phyloP scores from a whole-genome alignment of 768 basidiomycete species.

The Termitomyces sp. region DNA sequence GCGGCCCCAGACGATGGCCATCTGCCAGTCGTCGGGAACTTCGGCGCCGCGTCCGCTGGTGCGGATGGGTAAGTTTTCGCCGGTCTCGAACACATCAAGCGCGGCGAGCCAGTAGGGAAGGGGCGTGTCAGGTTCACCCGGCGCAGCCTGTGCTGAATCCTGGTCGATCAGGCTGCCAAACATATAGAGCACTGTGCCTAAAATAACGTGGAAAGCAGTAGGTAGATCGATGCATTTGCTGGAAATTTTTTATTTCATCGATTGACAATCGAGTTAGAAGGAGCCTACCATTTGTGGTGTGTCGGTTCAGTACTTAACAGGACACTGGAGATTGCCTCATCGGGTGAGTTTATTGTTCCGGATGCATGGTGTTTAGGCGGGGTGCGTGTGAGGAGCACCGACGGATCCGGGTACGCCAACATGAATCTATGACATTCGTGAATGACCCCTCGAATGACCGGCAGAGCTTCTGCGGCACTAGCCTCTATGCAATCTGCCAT shows the following conservation, averaged over 20 bases:
- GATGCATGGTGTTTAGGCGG: slow-evolving; percentile 12
- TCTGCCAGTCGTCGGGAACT: slow-evolving; percentile 58
- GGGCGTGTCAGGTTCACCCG: slow-evolving; percentile 51
- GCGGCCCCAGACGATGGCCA: slow-evolving; percentile 67
- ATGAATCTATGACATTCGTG: slow-evolving; percentile 70
- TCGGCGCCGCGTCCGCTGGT: slow-evolving; percentile 28
- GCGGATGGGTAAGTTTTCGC: slow-evolving; percentile 55
- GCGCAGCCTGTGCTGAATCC: slow-evolving; percentile 43
- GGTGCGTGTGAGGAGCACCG: slow-evolving; percentile 38
- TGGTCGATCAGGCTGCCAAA: slow-evolving; percentile 60
- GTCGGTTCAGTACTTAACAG: neutral
- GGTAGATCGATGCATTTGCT: slow-evolving; percentile 48
- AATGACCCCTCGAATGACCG: slow-evolving; percentile 58
- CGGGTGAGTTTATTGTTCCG: neutral
- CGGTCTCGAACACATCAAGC: slow-evolving; percentile 67
- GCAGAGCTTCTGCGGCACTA: slow-evolving; percentile 45
- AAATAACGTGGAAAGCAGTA: slow-evolving; percentile 63
- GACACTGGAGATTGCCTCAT: neutral
- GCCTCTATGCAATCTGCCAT: slow-evolving; percentile 30
- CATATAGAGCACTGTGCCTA: slow-evolving; percentile 61
- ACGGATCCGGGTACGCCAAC: slow-evolving; percentile 51
- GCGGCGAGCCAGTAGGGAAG: slow-evolving; percentile 65
- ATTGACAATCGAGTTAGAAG: neutral
- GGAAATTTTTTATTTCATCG: slow-evolving; percentile 5
- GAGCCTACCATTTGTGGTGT: slow-evolving; percentile 16